These are phyloP conservation scores for Apiospora arundinis DNA, from an alignment of 2,329 filamentous ascomycete species.

Conservation along the genomic window DNA sequence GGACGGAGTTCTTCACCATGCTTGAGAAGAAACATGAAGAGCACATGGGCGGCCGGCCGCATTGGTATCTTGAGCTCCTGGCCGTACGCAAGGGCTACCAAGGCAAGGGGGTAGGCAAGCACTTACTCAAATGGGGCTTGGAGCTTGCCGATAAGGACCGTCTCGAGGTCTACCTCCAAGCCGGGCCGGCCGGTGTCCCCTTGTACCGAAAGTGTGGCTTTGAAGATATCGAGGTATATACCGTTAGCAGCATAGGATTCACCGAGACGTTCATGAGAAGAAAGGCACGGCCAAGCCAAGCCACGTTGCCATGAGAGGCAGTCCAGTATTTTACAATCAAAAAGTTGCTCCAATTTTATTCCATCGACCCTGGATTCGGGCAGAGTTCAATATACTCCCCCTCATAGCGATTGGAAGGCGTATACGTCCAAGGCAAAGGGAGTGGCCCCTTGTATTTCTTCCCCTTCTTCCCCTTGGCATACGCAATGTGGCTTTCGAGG, in stretches of 20 bases:
- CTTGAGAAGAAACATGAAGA: constrained; percentile 43
- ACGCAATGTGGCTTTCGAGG: not conserved
- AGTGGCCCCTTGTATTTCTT: not conserved
- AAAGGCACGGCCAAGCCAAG: not conserved
- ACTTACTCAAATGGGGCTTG: constrained; percentile 55
- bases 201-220: constrained; percentile 59
- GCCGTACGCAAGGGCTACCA: constrained; percentile 50
- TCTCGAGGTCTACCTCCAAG: constrained; percentile 56
- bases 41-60: constrained; percentile 49
- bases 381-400: not conserved
- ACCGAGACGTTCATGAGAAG: constrained; percentile 14
- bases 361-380: no score
- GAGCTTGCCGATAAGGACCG: constrained; percentile 51
- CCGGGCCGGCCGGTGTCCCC: constrained; percentile 52
- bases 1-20: constrained; percentile 45
- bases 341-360: no score
- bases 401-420: not conserved
- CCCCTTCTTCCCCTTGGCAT: not conserved
- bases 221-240: constrained; percentile 25
- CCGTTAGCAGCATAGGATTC: not conserved
- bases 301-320: not conserved
- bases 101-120: constrained; percentile 51
- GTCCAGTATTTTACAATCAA: no score
- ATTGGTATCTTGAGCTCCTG: constrained; percentile 57
- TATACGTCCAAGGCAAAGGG: not conserved